These are phyloP conservation scores for Tilletia caries DNA, from an alignment of 1,284 basidiomycete genomes.

Conservation along the genomic window DNA sequence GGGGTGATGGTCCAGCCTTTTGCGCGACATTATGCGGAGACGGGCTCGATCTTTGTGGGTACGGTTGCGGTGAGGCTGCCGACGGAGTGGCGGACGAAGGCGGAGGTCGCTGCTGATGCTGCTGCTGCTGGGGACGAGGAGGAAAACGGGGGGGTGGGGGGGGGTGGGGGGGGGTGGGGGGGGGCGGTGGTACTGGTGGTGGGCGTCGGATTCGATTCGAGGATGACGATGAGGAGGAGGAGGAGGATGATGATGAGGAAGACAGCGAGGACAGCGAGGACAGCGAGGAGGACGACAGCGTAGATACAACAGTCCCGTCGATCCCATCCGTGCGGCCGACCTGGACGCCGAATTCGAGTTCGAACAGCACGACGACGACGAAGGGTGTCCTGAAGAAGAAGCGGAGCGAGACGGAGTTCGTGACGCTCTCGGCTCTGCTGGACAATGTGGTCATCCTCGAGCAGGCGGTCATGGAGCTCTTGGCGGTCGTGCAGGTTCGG, in stretches of 20 bases:
- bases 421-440: constrained; percentile 76
- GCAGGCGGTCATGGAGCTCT: constrained; percentile 89
- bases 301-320: too few relatives aligned
- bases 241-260: background rate
- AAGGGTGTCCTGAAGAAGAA: constrained; percentile 20
- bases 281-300: constrained; percentile 9
- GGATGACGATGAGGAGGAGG: background rate
- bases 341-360: background rate
- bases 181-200: background rate
- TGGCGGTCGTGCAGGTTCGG: constrained; percentile 79
- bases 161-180: too few relatives aligned
- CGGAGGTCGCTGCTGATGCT: background rate
- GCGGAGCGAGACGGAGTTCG: constrained; percentile 48
- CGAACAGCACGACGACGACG: background rate
- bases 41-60: constrained; percentile 8
- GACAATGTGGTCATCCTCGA: constrained; percentile 95
- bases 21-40: constrained; percentile 13
- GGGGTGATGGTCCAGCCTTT: constrained; percentile 12
- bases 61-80: constrained; percentile 4
- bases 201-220: constrained; percentile 19
- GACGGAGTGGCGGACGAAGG: background rate
- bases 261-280: constrained; percentile 12
- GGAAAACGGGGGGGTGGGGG: too few relatives aligned
- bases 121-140: background rate
- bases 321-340: too few relatives aligned